Evolutionary conservation across 768 basidiomycete species (phyloP), one percentile per base, ranked within the genome.

Genomic region (Neoboletus brunneissimus): DNA sequence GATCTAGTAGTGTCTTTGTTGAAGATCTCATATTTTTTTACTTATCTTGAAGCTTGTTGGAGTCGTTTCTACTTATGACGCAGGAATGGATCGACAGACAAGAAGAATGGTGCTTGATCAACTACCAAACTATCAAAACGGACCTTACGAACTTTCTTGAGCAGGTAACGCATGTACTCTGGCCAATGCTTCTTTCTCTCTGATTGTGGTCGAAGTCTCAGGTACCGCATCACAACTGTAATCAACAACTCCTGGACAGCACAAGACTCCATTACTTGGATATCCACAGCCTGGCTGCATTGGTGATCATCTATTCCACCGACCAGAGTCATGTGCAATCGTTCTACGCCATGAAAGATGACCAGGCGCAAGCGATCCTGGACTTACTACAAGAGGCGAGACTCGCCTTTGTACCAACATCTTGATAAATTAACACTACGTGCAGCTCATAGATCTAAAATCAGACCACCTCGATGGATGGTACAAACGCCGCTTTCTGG

Each of bases 401-500:
- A 0, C 6, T 52, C 27, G 0, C 18, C 16, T 7, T 47, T 44
- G 23, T 22, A 12, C 22, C 18, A 2, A 34, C 22, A 11, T 43
- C 22, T 27, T 11, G 35, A 20, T 42, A 0, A 47, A 27, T 29
- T 59, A 32, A 69, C 54, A 27, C 5, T 27, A 0, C 8, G 15
- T 16, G 12, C 29, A 68, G 69, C 38, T 72, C 34, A 70, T 70
- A 35, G 60, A 66, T 53, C 32, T 66, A 0, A 64, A 66, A 35
- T 68, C 60, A 0, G 44, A 55, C 15, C 48, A 58, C 29, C 46
- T 72, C 16, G 60, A 68, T 32, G 50, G 34, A 22, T 68, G 66
- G 68, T 70, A 70, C 54, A 64, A 58, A 48, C 68, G 62, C 20
- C 56, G 67, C 22, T 70, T 68, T 55, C 34, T 70, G 51, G 68